These are phyloP conservation scores for Agrocybe pediades DNA, from an alignment of 768 basidiomycete species.

Conservation along the genomic window DNA sequence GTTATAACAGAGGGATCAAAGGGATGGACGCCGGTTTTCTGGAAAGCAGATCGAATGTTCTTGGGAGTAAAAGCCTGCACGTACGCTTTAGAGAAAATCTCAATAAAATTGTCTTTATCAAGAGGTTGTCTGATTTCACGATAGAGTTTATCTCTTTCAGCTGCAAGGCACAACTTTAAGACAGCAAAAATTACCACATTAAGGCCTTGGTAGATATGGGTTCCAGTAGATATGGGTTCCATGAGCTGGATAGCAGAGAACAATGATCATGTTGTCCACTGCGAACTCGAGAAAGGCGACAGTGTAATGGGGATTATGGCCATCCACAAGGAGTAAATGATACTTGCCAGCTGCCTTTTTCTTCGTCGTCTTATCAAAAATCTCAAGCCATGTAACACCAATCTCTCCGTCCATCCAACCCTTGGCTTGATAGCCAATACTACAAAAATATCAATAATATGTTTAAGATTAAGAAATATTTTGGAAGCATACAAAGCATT, in stretches of 20 bases:
- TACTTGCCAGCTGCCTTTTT: constrained; percentile 30
- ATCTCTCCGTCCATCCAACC: constrained; percentile 41
- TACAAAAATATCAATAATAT: constrained; percentile 12
- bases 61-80: constrained; percentile 25
- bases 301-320: constrained; percentile 45
- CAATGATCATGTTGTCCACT: constrained; percentile 31
- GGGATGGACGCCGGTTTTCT: constrained; percentile 28
- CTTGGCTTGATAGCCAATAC: constrained; percentile 32
- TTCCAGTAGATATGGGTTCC: constrained; percentile 39
- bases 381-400: constrained; percentile 36
- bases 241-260: constrained; percentile 40
- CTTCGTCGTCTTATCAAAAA: constrained; percentile 40
- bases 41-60: constrained; percentile 29
- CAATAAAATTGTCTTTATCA: constrained; percentile 27
- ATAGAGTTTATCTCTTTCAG: constrained; percentile 27
- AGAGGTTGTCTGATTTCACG: constrained; percentile 8
- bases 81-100: constrained; percentile 27
- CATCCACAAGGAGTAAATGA: constrained; percentile 42
- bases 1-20: constrained; percentile 28
- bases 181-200: constrained; percentile 41
- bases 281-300: constrained; percentile 33
- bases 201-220: constrained; percentile 40
- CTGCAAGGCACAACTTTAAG: constrained; percentile 31
- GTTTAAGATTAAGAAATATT: constrained; percentile 5
- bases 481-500: constrained; percentile 36